phyloP scores from a whole-genome alignment of 331 rosid genomes.

The Phaseolus coccineus region DNA sequence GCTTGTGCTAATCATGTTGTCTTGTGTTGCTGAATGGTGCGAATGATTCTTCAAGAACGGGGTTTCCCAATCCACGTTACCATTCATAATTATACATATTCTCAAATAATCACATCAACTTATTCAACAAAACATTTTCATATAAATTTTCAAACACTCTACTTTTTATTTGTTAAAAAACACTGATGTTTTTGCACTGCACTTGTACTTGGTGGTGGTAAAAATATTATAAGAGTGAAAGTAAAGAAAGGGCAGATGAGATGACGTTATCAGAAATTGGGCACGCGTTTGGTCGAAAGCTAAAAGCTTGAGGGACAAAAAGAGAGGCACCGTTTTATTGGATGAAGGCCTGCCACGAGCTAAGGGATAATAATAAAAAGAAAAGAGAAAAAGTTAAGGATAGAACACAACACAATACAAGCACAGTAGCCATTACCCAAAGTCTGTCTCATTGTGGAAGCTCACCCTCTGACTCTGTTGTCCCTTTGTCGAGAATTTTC shows the following conservation, averaged over 20 bases:
- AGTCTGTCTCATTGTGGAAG: slow-evolving; percentile 50
- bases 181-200: background rate
- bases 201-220: background rate
- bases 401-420: background rate
- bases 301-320: slow-evolving; percentile 57
- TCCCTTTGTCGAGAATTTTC: slow-evolving; percentile 85
- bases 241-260: slow-evolving; percentile 36
- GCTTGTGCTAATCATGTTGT: slow-evolving; percentile 89
- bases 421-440: slow-evolving; percentile 39
- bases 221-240: background rate
- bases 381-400: slow-evolving; percentile 12
- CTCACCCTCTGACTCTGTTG: slow-evolving; percentile 69
- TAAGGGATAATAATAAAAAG: slow-evolving; percentile 21
- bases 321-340: slow-evolving; percentile 54
- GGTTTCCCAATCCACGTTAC: slow-evolving; percentile 59
- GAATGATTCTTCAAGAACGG: slow-evolving; percentile 86
- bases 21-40: slow-evolving; percentile 91
- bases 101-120: background rate
- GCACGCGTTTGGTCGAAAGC: slow-evolving; percentile 82
- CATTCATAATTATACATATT: slow-evolving; percentile 43
- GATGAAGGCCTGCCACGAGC: slow-evolving; percentile 54
- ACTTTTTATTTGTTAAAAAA: background rate
- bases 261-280: slow-evolving; percentile 78
- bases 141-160: background rate
- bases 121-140: background rate